A percentile compares a stretch with the other conserved stretches of the same genome.
Evolutionary conservation across 2,329 filamentous ascomycete species (phyloP).

Genomic region (Ascochyta fabae): DNA sequence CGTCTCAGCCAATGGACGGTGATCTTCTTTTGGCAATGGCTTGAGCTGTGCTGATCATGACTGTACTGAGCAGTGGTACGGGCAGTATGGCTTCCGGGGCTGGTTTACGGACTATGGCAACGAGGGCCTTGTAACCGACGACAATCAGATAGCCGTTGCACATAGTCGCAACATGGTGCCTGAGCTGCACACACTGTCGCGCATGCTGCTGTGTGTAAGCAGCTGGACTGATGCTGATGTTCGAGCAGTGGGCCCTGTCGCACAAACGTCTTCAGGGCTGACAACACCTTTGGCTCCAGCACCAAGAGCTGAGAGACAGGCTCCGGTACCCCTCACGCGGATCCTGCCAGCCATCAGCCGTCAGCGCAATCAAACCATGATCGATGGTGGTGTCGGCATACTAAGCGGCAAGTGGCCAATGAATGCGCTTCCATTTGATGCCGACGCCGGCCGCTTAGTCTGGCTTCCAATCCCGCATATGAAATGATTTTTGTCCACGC

Average conservation of each 20-base stretch:
- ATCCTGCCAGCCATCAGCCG: constrained; percentile 20
- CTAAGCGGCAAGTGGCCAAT: constrained; percentile 30
- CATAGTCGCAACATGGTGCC: background rate
- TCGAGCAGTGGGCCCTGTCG: constrained; percentile 1
- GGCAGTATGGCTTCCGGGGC: constrained; percentile 1
- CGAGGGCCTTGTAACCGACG: constrained; percentile 1
- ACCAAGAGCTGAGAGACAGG: constrained; percentile 2
- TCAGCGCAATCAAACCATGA: constrained; percentile 25
- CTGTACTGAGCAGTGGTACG: background rate
- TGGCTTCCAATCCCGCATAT: constrained; percentile 26
- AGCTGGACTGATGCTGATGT: constrained; percentile 6
- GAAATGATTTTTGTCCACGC: constrained; percentile 33
- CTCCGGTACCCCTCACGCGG: constrained; percentile 17
- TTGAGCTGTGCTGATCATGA: constrained; percentile 12
- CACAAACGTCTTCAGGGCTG: constrained; percentile 6
- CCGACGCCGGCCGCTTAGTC: constrained; percentile 30
- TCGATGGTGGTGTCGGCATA: constrained; percentile 24
- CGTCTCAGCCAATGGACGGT: constrained; percentile 1
- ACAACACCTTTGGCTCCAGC: constrained; percentile 3
- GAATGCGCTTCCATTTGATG: constrained; percentile 30
- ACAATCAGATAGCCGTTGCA: background rate
- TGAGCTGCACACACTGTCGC: background rate
- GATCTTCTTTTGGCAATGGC: constrained; percentile 2
- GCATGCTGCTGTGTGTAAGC: background rate
- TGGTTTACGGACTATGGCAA: constrained; percentile 3